Evolutionary conservation across 192 early-diverging fungal species (phyloP).

Genomic region (Coemansia sp.): DNA sequence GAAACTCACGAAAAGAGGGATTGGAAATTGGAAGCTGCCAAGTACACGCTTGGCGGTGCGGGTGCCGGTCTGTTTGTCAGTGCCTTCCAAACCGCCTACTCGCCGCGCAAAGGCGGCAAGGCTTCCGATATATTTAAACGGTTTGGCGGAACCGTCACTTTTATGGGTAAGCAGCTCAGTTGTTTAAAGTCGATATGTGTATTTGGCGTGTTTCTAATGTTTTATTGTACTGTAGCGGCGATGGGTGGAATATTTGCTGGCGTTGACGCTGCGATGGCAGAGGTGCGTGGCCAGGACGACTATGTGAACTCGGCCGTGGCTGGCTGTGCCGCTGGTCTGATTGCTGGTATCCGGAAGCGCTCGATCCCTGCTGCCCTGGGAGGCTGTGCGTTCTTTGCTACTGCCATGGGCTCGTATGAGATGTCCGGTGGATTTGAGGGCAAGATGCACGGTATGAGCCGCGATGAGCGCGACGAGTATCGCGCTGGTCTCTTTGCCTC

Average conservation of each 20-base stretch:
- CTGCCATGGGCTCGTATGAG: conserved; percentile 68
- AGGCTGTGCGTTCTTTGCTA: conserved; percentile 64
- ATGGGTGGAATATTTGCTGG: conserved; percentile 79
- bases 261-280: conserved; percentile 58
- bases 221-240: conserved; percentile 56
- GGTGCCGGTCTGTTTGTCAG: conserved; percentile 69
- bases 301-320: conserved; percentile 68
- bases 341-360: conserved; percentile 62
- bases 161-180: conserved; percentile 61
- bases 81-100: conserved; percentile 65
- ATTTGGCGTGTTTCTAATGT: neutral
- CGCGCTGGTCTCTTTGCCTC: conserved; percentile 46
- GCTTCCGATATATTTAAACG: conserved; percentile 59
- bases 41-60: conserved; percentile 56
- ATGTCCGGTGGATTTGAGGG: conserved; percentile 57
- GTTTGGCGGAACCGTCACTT: conserved; percentile 65
- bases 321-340: conserved; percentile 71
- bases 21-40: conserved; percentile 46
- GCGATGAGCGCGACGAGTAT: conserved; percentile 49
- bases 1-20: conserved; percentile 23
- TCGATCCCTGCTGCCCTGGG: conserved; percentile 65
- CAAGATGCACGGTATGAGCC: conserved; percentile 44
- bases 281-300: conserved; percentile 69
- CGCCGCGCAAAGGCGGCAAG: conserved; percentile 39
- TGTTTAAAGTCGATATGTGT: too few species aligned